phyloP scores from a whole-genome alignment of 805 yeast species.

The Wickerhamomyces bovis region DNA sequence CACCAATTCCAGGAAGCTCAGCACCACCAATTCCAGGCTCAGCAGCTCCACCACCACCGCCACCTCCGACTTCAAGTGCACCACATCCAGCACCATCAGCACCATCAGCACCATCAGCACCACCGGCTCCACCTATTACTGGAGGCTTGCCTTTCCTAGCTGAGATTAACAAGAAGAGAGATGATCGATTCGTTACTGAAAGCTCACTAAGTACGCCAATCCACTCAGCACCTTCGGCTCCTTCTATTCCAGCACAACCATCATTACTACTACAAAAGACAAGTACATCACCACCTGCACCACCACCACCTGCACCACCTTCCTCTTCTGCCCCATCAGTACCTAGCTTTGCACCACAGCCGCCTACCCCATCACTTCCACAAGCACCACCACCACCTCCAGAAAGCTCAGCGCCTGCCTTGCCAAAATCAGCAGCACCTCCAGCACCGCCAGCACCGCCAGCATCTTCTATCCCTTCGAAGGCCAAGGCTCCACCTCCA shows the following conservation, averaged over 20 bases:
- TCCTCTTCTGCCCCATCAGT: constrained; percentile 20
- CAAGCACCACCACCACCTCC: constrained; percentile 22
- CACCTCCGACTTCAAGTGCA: constrained; percentile 17
- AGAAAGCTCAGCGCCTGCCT: neutral
- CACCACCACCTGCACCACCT: constrained; percentile 1
- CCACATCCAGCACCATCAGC: constrained; percentile 9
- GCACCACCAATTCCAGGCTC: constrained; percentile 5
- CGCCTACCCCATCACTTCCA: constrained; percentile 4
- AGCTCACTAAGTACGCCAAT: constrained; percentile 20
- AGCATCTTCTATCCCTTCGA: constrained; percentile 14
- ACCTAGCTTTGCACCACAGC: constrained; percentile 17
- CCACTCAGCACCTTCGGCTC: constrained; percentile 12
- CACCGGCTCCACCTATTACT: constrained; percentile 12
- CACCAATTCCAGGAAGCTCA: constrained; percentile 2
- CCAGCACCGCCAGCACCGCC: constrained; percentile 9
- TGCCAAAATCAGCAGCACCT: constrained; percentile 13
- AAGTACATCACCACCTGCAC: constrained; percentile 5
- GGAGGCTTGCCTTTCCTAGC: constrained; percentile 43
- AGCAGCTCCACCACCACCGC: constrained; percentile 13
- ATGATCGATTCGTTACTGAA: constrained; percentile 37
- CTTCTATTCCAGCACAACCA: constrained; percentile 10
- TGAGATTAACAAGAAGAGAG: constrained; percentile 43
- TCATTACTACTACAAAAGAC: neutral
- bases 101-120: constrained; percentile 9
- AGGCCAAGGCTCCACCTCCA: constrained; percentile 21